A percentile compares a stretch with the other conserved stretches of the same genome.
phyloP scores from a whole-genome alignment of 2,329 filamentous ascomycete species.

The Pezizomycotina sp. region DNA sequence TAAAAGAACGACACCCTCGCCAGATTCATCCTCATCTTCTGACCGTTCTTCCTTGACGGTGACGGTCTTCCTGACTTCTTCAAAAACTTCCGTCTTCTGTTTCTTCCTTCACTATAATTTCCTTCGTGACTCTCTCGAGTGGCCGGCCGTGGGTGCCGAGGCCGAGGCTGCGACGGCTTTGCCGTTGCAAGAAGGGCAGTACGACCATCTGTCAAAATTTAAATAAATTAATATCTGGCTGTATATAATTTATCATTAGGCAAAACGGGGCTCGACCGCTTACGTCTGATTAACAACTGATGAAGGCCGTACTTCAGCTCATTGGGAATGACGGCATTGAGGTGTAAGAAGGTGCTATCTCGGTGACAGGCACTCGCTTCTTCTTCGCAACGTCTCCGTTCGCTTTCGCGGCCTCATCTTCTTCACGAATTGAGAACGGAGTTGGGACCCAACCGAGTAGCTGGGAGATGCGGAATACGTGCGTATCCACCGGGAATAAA shows the following conservation, averaged over 20 bases:
- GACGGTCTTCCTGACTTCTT: too few species aligned
- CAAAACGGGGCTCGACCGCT: constrained; percentile 3
- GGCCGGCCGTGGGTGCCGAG: too few species aligned
- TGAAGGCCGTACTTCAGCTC: constrained; percentile 39
- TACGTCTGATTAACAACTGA: constrained; percentile 37
- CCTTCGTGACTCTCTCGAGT: too few species aligned
- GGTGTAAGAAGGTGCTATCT: constrained; percentile 36
- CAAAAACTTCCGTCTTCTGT: too few species aligned
- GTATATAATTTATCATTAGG: background rate
- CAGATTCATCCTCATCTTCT: constrained; percentile 4
- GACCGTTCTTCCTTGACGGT: constrained; percentile 10
- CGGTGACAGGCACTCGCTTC: constrained; percentile 25
- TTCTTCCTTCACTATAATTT: constrained; percentile 4
- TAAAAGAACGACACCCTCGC: background rate
- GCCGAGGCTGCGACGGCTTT: constrained; percentile 11
- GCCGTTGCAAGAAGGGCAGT: constrained; percentile 18
- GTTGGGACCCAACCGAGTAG: constrained; percentile 36
- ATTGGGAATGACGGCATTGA: constrained; percentile 35
- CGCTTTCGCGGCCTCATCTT: background rate
- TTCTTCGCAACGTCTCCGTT: background rate
- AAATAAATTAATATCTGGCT: background rate
- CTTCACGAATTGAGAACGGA: constrained; percentile 7
- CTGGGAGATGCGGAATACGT: constrained; percentile 37
- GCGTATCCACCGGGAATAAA: constrained; percentile 40
- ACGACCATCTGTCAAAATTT: constrained; percentile 10